Conservation (phyloP, 2,329 filamentous ascomycete species). For the Phyllosticta ampelicida region DNA sequence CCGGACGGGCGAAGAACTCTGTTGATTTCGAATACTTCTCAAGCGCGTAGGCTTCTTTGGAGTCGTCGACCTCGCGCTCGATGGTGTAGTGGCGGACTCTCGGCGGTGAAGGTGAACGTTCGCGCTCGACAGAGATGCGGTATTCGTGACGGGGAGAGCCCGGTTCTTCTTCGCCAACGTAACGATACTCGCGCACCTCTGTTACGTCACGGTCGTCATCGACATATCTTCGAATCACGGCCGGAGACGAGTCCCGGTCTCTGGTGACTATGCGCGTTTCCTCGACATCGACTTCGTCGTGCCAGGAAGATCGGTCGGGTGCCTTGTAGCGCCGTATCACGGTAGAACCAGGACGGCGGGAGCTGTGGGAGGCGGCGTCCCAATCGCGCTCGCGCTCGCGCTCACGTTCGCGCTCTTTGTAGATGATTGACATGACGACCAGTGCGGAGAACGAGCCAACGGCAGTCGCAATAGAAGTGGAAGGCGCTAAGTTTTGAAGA, state of each 20-base stretch:
- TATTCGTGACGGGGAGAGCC: constrained; percentile 37
- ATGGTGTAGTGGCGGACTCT: constrained; percentile 23
- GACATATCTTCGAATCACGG: constrained; percentile 1
- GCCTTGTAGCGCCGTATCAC: constrained; percentile 51
- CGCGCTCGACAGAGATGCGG: constrained; percentile 34
- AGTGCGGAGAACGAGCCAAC: background rate
- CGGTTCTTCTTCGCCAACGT: constrained; percentile 23
- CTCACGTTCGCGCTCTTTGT: constrained; percentile 35
- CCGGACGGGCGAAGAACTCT: constrained; percentile 41
- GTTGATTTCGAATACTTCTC: constrained; percentile 43
- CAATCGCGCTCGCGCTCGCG: constrained; percentile 33
- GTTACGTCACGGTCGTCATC: constrained; percentile 14
- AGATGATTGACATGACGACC: constrained; percentile 34
- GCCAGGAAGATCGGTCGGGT: constrained; percentile 38
- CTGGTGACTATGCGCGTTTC: constrained; percentile 38
- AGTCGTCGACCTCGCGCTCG: constrained; percentile 35
- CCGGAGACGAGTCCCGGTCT: constrained; percentile 9
- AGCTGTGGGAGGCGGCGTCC: constrained; percentile 23
- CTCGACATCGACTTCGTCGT: constrained; percentile 33
- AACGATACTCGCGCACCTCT: constrained; percentile 28
- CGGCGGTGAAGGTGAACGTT: constrained; percentile 36
- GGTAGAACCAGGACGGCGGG: constrained; percentile 34
- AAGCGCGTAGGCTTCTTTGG: constrained; percentile 31
- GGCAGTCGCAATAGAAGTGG: background rate
- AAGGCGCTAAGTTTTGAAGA: background rate